phyloP scores from a whole-genome alignment of 164 flowering plant genomes.

The Protea cynaroides region DNA sequence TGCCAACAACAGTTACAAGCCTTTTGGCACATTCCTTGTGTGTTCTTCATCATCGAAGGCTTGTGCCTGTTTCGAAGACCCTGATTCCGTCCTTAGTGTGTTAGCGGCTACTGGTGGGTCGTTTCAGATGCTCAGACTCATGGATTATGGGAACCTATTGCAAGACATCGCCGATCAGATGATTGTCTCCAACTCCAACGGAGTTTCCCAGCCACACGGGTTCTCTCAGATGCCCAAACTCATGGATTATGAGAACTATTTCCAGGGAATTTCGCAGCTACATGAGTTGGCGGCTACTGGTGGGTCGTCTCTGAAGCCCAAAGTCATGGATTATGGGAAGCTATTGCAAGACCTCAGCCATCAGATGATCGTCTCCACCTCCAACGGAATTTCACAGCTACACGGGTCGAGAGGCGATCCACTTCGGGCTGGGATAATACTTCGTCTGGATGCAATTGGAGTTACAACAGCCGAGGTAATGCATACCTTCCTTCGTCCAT shows the following conservation, averaged over 20 bases:
- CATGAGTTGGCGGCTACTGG: conserved; percentile 14
- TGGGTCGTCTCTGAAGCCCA: conserved; percentile 5
- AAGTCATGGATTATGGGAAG: conserved; percentile 11
- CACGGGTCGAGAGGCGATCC: too few relatives aligned
- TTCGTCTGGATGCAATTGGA: conserved; percentile 30
- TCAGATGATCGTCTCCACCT: conserved; percentile 10
- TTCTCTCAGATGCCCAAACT: background rate
- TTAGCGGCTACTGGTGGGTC: conserved; percentile 9
- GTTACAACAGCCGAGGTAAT: conserved; percentile 13
- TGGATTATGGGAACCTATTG: conserved; percentile 18
- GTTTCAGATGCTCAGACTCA: background rate
- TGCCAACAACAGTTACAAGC: conserved; percentile 18
- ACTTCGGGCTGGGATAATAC: conserved; percentile 12
- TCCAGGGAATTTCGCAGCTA: too few relatives aligned
- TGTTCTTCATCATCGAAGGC: conserved; percentile 25
- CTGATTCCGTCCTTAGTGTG: conserved; percentile 23
- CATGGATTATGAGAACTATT: conserved; percentile 15
- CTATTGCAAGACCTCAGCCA: background rate
- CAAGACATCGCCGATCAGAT: too few relatives aligned
- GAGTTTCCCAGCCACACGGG: background rate
- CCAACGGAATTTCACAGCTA: conserved; percentile 5
- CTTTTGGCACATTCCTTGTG: conserved; percentile 43
- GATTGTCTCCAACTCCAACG: conserved; percentile 10
- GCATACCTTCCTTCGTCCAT: background rate
- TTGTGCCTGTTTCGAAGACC: conserved; percentile 30